These are phyloP conservation scores for Saccharomycopsis hybrid DNA, from an alignment of 1,139 yeast genomes.

Conservation along the genomic window DNA sequence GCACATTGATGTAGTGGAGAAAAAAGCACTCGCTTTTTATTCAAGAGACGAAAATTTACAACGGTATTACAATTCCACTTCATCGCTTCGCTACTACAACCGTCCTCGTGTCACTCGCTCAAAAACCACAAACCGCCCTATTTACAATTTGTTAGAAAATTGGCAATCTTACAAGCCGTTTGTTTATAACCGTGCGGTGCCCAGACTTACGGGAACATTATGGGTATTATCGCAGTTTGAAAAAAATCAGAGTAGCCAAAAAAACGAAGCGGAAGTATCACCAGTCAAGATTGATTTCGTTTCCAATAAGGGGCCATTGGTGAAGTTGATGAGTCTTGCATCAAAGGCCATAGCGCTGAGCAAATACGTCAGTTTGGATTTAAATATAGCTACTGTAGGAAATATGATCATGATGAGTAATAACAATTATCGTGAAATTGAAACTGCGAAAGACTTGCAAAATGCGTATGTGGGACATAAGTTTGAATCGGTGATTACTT, in stretches of 20 bases:
- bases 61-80: not conserved
- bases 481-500: conserved; percentile 4
- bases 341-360: not conserved
- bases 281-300: conserved; percentile 3
- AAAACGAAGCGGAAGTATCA: too few relatives aligned
- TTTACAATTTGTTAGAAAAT: not conserved
- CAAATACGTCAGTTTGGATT: conserved; percentile 1
- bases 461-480: conserved; percentile 5
- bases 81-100: not conserved
- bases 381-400: not conserved
- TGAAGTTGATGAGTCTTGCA: not conserved
- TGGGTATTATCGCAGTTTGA: not conserved
- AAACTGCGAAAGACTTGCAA: not conserved
- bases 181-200: not conserved
- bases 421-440: not conserved
- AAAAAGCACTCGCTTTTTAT: too few relatives aligned
- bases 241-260: not conserved
- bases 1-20: too few relatives aligned
- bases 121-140: too few relatives aligned
- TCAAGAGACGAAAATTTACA: not conserved
- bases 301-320: conserved; percentile 1
- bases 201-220: not conserved
- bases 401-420: conserved; percentile 1
- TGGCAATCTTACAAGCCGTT: conserved; percentile 1
- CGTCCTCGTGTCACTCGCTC: not conserved